Base-by-base conservation (phyloP, 169 alveolate species). In the Eimeria acervulina region DNA sequence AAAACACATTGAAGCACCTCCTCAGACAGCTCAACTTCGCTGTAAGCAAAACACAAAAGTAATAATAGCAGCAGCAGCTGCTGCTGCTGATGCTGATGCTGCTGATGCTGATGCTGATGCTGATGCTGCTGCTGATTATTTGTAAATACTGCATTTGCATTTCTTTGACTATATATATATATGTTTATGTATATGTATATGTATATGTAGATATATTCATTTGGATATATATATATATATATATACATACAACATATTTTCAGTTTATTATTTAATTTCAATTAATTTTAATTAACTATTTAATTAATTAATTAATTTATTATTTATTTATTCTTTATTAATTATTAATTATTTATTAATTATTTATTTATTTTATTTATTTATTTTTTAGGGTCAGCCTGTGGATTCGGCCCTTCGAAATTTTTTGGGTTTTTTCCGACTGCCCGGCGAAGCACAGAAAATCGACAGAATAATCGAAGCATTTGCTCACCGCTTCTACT, bases 371-470 rank as follows among this genome's bases (percentile, higher is more conserved):
- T 85, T 94, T 15, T 95, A 66, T 28, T 23, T 94, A 13, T 78
- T 38, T 40, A 81, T 87, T 33, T 99, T 99, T 90, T 96, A 96
- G 52, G 97, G 97, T 26, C 91, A 96, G 55, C 97, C 97, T 52
- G 95, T 98, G 63, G 98, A 97, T 8, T 97, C 95, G 52, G 98
- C 99, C 26, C 90, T 99, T 80, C 97, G 98, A 96, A 91, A 90
- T 33, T 97, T 98, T 89, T 97, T 99, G 63, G 96, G 98, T 19
- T 97, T 97, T 52, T 99, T 98, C 96, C 98, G 98, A 81, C 96
- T 99, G 42, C 99, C 99, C 23, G 99, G 99, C n/a, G 99, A 99
- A 96, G 99, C 99, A 0, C 98, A 99, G 96, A 97, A 98, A 96
- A 98, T 98, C 19, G 99, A 99, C 97, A 97, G 99, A 95, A 97